Evolutionary conservation across 768 basidiomycete genomes (phyloP), one percentile per base, ranked within the genome.

Genomic region (Chalciporus chontae): DNA sequence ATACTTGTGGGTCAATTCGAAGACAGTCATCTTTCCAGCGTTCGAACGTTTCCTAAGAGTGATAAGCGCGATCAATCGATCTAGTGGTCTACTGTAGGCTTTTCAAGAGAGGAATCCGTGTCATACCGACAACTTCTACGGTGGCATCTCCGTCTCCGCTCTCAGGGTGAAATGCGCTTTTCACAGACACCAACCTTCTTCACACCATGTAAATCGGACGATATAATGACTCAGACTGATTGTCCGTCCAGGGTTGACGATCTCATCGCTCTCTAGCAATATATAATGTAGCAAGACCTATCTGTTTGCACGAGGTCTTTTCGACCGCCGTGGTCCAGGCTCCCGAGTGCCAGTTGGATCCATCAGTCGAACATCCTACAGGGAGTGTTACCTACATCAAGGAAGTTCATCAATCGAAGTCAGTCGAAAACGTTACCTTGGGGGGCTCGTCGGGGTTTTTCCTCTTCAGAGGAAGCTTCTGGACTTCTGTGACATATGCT

Each of bases 401-500:
- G n/a, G n/a, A n/a, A 19, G 10, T 14, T 38, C 15, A 31, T 45
- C 39, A 23, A 19, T 36, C n/a, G 26, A 43, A 8, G 11, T 17
- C 21, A 38, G 29, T 14, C 6, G 17, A 26, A 37, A 37, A 32
- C n/a, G 11, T 14, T 47, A 58, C 51, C 15, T 32, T 17, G 6
- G 21, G 23, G 21, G 9, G 8, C 23, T 45, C 45, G n/a, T 46
- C 29, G 21, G 24, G 24, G 10, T 1, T 39, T 21, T 37, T 50
- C 8, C 29, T 49, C 23, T 48, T 54, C 24, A 46, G 17, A 23
- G 68, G 50, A 14, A 71, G 61, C 24, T 63, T 59, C 63, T 89
- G 88, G 9, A 89, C 68, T 65, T 89, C 80, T 11, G 63, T 60
- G 8, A 90, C 81, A 56, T 76, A 84, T 13, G 88, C 88, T 3